Percentiles rank a stretch among this genome's conserved stretches.
phyloP scores from a whole-genome alignment of 129 eudicot genomes.

The Oenanthe sinensis region DNA sequence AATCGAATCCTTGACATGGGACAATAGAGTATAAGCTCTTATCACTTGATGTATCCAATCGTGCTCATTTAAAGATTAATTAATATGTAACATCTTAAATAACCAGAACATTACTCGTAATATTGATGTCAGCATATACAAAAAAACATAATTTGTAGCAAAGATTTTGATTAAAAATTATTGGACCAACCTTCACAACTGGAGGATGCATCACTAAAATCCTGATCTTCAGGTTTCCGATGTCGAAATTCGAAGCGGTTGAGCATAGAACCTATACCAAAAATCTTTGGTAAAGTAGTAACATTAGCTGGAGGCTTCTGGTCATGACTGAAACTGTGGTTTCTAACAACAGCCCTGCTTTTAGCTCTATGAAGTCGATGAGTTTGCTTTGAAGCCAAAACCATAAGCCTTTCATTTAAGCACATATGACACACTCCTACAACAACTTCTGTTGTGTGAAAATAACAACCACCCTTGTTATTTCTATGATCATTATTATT shows the following conservation, averaged over 20 bases:
- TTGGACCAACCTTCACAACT: conserved; percentile 33
- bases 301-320: neutral
- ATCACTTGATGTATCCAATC: no score
- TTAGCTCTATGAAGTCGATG: neutral
- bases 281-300: conserved; percentile 15
- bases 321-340: neutral
- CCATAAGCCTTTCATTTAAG: conserved; percentile 38
- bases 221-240: conserved; percentile 13
- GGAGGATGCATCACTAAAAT: conserved; percentile 20
- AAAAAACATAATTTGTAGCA: no score
- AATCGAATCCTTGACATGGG: no score
- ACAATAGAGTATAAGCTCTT: no score
- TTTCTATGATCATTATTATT: conserved; percentile 11
- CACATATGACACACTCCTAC: conserved; percentile 49
- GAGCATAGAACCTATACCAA: conserved; percentile 25
- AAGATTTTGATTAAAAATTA: neutral
- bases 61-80: no score
- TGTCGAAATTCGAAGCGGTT: conserved; percentile 15
- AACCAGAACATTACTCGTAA: no score
- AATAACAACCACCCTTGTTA: conserved; percentile 23
- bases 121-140: no score
- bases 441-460: conserved; percentile 34
- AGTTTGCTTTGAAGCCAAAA: conserved; percentile 30
- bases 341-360: neutral
- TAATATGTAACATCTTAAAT: no score